Percentiles rank a stretch among this genome's conserved stretches.
Evolutionary conservation across 2,329 filamentous ascomycete species (phyloP).

Genomic region (Aspergillus arachidicola): DNA sequence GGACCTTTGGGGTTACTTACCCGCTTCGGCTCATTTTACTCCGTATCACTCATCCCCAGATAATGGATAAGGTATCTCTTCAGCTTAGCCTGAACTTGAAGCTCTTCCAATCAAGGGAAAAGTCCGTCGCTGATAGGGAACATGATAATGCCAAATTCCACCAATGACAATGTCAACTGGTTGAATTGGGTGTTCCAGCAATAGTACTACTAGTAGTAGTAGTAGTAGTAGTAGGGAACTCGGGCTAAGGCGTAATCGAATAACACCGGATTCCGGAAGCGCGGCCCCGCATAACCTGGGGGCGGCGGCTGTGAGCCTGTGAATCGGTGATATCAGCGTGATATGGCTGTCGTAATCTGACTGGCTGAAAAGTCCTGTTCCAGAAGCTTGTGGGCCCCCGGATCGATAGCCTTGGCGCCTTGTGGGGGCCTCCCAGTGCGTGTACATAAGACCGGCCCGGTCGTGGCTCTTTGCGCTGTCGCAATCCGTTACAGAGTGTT

Average conservation of each 20-base stretch:
- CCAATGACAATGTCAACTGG: slow-evolving; percentile 7
- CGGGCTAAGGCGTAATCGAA: neutral
- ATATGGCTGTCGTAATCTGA: slow-evolving; percentile 9
- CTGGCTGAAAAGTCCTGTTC: slow-evolving; percentile 22
- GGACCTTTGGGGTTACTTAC: slow-evolving; percentile 11
- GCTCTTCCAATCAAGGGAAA: slow-evolving; percentile 10
- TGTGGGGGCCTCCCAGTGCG: slow-evolving; percentile 23
- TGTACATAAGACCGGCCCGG: slow-evolving; percentile 6
- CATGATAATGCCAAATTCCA: neutral
- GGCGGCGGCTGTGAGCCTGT: slow-evolving; percentile 17
- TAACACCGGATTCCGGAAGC: slow-evolving; percentile 21
- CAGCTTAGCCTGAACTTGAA: slow-evolving; percentile 3
- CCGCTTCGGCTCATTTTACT: neutral
- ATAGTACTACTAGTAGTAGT: neutral
- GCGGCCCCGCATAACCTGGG: slow-evolving; percentile 28
- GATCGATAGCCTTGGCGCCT: slow-evolving; percentile 25
- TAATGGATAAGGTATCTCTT: slow-evolving; percentile 2
- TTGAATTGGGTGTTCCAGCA: slow-evolving; percentile 2
- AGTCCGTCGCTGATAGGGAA: slow-evolving; percentile 10
- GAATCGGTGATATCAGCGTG: slow-evolving; percentile 26
- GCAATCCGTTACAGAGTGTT: neutral
- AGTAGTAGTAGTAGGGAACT: neutral
- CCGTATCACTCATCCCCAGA: neutral
- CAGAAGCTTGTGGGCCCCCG: slow-evolving; percentile 28
- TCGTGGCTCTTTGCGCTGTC: slow-evolving; percentile 11